Conservation (phyloP, 225 moss, liverwort and hornwort species). For the Straminergon stramineum region DNA sequence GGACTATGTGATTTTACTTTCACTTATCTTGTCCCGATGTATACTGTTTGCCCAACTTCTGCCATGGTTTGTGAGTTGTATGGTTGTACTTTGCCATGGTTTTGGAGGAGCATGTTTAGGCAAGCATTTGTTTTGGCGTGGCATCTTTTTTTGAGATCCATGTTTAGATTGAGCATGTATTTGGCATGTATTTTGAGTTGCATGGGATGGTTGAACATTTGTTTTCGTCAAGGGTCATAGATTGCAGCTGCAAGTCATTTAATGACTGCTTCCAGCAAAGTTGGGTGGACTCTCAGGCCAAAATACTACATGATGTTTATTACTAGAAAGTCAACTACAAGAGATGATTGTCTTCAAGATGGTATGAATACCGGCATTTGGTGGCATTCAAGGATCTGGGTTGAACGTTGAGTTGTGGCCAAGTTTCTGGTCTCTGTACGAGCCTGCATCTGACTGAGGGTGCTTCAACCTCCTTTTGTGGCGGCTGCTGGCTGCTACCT, state of each 20-base stretch:
- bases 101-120: not conserved
- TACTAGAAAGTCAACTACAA: not conserved
- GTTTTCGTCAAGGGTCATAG: not conserved
- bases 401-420: not conserved
- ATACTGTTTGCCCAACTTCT: not conserved
- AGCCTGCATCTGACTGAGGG: not conserved
- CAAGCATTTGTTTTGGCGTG: too few relatives aligned
- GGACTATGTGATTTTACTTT: not conserved
- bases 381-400: not conserved
- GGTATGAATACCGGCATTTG: not conserved
- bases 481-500: not conserved
- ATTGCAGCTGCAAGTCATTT: not conserved
- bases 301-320: not conserved
- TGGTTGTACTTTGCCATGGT: not conserved
- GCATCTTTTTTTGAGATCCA: too few relatives aligned
- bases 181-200: not conserved
- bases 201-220: not conserved
- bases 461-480: not conserved
- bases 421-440: not conserved
- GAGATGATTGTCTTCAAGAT: not conserved
- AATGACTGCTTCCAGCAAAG: not conserved
- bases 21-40: not conserved
- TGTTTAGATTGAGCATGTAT: not conserved
- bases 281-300: not conserved
- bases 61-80: not conserved